These are phyloP conservation scores for Leishmania lainsoni DNA, from an alignment of 208 protist genomes.

Conservation along the genomic window DNA sequence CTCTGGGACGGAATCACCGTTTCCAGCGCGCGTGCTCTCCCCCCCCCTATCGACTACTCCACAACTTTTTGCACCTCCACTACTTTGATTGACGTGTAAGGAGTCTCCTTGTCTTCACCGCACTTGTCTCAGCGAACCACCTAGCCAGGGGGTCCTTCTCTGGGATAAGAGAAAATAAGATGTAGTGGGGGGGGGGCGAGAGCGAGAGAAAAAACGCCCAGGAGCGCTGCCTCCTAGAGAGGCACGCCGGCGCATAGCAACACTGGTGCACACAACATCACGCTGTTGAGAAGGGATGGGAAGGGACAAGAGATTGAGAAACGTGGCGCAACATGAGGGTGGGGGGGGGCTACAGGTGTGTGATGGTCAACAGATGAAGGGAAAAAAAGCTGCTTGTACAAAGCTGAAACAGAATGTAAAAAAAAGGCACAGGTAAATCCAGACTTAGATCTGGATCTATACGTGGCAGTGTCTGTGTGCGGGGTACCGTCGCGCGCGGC, in stretches of 20 bases:
- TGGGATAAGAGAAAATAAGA: background rate
- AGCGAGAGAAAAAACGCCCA: background rate
- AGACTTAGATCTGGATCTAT: background rate
- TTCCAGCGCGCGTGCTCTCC: background rate
- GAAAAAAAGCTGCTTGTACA: background rate
- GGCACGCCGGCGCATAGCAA: background rate
- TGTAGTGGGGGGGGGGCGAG: background rate
- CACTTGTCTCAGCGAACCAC: background rate
- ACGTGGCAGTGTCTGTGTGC: background rate
- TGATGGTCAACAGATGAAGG: background rate
- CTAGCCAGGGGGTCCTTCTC: background rate
- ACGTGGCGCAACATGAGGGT: background rate
- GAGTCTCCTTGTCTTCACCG: background rate
- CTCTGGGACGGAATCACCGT: background rate
- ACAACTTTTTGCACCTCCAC: background rate
- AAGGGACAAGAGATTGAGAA: background rate
- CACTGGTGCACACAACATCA: background rate
- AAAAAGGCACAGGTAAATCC: background rate
- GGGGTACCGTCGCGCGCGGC: background rate
- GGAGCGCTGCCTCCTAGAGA: background rate
- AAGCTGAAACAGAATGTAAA: background rate
- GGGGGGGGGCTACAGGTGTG: background rate
- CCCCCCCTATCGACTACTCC: background rate
- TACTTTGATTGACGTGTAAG: background rate
- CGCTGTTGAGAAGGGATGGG: background rate